phyloP scores from a whole-genome alignment of 2,329 filamentous ascomycete genomes.

The Sarocladium oryzae region DNA sequence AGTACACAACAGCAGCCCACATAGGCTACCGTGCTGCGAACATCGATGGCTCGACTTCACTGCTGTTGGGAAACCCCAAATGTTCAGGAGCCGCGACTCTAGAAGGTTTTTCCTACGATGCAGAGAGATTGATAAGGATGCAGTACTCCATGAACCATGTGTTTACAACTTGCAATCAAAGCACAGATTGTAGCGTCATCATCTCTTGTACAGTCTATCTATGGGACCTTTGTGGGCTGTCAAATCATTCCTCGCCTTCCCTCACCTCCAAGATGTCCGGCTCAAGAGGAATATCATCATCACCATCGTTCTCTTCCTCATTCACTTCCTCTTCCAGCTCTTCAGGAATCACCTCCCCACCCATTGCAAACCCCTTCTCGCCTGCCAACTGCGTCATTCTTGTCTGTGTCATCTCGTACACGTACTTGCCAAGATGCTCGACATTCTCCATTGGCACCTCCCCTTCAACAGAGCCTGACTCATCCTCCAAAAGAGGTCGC shows the following conservation, averaged over 20 bases:
- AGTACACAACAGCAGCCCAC: too few relatives aligned
- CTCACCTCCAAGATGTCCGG: constrained; percentile 30
- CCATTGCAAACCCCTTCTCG: constrained; percentile 22
- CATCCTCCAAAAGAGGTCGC: constrained; percentile 38
- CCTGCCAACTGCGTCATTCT: constrained; percentile 43
- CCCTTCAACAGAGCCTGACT: constrained; percentile 34
- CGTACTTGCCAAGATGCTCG: constrained; percentile 92
- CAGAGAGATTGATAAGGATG: too few relatives aligned
- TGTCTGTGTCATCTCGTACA: constrained; percentile 86
- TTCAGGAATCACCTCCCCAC: constrained; percentile 19
- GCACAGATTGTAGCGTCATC: too few relatives aligned
- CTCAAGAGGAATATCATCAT: constrained; percentile 20
- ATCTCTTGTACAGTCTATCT: too few relatives aligned
- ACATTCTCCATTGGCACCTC: constrained; percentile 78
- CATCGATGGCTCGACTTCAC: too few relatives aligned
- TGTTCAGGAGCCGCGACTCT: too few relatives aligned
- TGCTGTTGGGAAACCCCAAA: too few relatives aligned
- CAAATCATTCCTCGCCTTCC: constrained; percentile 21
- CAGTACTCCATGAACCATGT: too few relatives aligned
- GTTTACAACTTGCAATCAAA: too few relatives aligned
- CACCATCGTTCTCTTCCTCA: constrained; percentile 24
- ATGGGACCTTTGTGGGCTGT: background rate
- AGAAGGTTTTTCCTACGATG: too few relatives aligned
- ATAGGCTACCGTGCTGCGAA: too few relatives aligned
- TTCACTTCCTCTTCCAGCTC: constrained; percentile 23